Evolutionary conservation across 192 early-diverging fungal genomes (phyloP).

Genomic region (Dimargaris cristalligena): DNA sequence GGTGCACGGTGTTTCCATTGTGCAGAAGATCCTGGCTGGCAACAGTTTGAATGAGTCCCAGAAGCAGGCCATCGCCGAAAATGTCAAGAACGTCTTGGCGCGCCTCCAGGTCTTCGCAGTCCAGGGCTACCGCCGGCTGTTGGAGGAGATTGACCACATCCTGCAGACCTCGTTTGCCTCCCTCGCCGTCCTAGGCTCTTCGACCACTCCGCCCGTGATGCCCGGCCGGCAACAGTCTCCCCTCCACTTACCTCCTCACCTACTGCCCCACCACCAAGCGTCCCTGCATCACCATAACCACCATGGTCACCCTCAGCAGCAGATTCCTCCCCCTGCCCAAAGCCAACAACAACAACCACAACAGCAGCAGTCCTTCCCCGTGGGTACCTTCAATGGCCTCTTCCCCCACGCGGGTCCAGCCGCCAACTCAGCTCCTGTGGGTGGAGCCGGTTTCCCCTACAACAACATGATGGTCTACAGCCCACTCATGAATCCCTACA

Average conservation of each 20-base stretch:
- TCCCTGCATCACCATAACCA: background rate
- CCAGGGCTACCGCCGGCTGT: constrained; percentile 59
- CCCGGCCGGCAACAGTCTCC: background rate
- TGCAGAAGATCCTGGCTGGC: constrained; percentile 78
- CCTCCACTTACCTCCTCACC: too few relatives aligned
- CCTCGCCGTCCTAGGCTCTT: background rate
- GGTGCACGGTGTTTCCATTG: constrained; percentile 66
- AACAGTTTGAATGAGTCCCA: constrained; percentile 61
- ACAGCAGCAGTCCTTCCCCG: too few relatives aligned
- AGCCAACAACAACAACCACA: background rate
- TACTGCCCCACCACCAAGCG: background rate
- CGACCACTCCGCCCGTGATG: background rate
- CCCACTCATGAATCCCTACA: constrained; percentile 5
- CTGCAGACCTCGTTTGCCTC: background rate
- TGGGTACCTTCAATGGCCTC: background rate
- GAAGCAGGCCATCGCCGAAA: constrained; percentile 56
- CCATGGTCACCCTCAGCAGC: too few relatives aligned
- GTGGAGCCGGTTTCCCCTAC: background rate
- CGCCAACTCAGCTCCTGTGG: background rate
- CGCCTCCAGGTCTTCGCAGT: constrained; percentile 45
- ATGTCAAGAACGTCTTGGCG: constrained; percentile 37
- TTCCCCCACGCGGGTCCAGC: background rate
- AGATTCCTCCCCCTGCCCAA: background rate
- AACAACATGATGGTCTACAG: constrained; percentile 4
- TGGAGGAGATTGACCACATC: constrained; percentile 46